Base-by-base conservation (phyloP, 2,329 filamentous ascomycete genomes). In the Botrytis porri region DNA sequence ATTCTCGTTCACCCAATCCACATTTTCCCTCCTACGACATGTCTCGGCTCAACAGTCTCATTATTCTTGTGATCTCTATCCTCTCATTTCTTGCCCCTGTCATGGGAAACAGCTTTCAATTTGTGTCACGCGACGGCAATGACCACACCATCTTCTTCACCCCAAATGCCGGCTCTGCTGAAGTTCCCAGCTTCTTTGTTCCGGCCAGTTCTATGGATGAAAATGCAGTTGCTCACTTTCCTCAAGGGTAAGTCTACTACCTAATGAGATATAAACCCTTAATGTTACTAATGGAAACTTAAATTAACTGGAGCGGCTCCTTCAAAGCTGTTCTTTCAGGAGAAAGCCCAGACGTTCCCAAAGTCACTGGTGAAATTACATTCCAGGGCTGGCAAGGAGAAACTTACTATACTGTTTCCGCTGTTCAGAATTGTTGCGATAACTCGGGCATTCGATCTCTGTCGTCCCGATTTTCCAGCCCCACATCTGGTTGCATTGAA, bases 401-500 rank as follows among this genome's bases (percentile, higher is more conserved):
- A 61, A 61, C 22, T 9, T 62, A 62, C 3, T 62, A 62, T 10
- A 2, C 22, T 39, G 22, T 62, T 12, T 64, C 62, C 37, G 63
- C 20, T 0, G 29, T 48, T 35, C 9, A 35, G 0, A 65, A 65
- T 18, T n/a, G 29, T 25, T 48, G 63, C 20, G 41, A 65, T 65
- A 37, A 65, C 22, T 39, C 59, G 7, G 37, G 60, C 4, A n/a
- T 51, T 32, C 32, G 20, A 51, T 12, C 2, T 6, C 7, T 51
- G 25, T 29, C 10, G 18, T 0, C 22, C 32, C 1, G 6, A 29
- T 7, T 10, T 41, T 2, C 1, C 37, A 0, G 22, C 8, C 32
- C 4, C 54, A 1, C 16, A 51, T 37, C 63, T 29, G 39, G 32
- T 39, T 51, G 22, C 32, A 20, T 67, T 22, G 0, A 3, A 5